Evolutionary conservation across 768 basidiomycete genomes (phyloP).

Genomic region (Lepiota subincarnata): DNA sequence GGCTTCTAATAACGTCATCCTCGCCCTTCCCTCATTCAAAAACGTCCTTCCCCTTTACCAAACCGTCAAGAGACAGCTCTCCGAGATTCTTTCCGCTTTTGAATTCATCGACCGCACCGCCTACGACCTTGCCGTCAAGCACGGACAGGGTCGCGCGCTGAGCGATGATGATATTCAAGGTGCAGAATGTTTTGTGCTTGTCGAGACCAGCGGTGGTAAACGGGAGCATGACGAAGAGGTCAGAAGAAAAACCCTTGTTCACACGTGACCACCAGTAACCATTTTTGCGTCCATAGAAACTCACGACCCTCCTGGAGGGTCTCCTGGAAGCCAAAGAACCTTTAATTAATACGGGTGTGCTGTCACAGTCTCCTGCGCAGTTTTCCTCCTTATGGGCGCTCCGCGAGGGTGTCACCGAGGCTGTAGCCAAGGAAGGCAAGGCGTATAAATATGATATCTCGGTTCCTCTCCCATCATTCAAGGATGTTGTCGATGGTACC

Average conservation of each 20-base stretch:
- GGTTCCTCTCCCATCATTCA: slow-evolving; percentile 81
- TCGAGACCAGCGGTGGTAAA: slow-evolving; percentile 92
- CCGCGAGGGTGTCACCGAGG: slow-evolving; percentile 90
- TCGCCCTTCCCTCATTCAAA: slow-evolving; percentile 83
- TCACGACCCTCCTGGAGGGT: slow-evolving; percentile 70
- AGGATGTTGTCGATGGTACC: slow-evolving; percentile 80
- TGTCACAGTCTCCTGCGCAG: slow-evolving; percentile 88
- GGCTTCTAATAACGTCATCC: slow-evolving; percentile 87
- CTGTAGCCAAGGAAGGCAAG: slow-evolving; percentile 89
- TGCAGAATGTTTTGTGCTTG: slow-evolving; percentile 84
- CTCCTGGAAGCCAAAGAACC: slow-evolving; percentile 70
- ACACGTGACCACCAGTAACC: not conserved
- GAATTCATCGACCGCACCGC: slow-evolving; percentile 91
- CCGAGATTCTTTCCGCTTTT: slow-evolving; percentile 96
- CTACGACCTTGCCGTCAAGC: slow-evolving; percentile 79
- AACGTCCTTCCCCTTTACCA: slow-evolving; percentile 85
- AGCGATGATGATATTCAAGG: slow-evolving; percentile 70
- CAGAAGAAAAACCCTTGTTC: slow-evolving; percentile 5
- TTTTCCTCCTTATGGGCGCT: slow-evolving; percentile 88
- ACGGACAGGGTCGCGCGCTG: slow-evolving; percentile 76
- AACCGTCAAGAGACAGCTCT: slow-evolving; percentile 74
- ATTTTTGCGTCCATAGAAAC: slow-evolving; percentile 60
- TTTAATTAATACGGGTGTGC: slow-evolving; percentile 83
- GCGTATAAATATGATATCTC: slow-evolving; percentile 97
- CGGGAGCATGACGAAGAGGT: slow-evolving; percentile 94